These are phyloP conservation scores for Rhytidhysteron rufulum DNA, from an alignment of 2,329 filamentous ascomycete species.

Conservation along the genomic window DNA sequence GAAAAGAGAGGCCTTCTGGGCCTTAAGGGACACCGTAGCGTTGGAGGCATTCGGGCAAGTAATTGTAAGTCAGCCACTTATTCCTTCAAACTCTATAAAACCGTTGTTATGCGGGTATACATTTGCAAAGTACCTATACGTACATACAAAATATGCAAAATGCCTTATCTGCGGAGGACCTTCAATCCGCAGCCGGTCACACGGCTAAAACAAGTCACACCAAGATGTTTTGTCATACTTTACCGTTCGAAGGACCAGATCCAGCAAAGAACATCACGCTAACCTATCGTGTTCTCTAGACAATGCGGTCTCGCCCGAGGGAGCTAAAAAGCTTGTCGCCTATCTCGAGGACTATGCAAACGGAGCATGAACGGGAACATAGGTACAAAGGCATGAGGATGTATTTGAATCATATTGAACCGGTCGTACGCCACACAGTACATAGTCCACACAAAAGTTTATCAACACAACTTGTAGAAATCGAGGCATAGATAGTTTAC, in stretches of 20 bases:
- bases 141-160: too few relatives aligned
- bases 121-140: too few relatives aligned
- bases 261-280: constrained; percentile 7
- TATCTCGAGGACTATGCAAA: constrained; percentile 61
- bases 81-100: constrained; percentile 2
- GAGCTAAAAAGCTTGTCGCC: constrained; percentile 62
- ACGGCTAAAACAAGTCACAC: not conserved
- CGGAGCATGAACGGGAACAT: constrained; percentile 15
- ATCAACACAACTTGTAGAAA: constrained; percentile 1
- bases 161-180: too few relatives aligned
- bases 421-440: too few relatives aligned
- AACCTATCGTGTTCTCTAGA: constrained; percentile 41
- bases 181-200: not conserved
- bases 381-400: constrained; percentile 13
- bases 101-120: constrained; percentile 1
- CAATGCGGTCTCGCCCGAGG: constrained; percentile 71
- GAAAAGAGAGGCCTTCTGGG: constrained; percentile 68
- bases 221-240: not conserved
- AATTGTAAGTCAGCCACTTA: constrained; percentile 55
- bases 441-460: constrained; percentile 9
- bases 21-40: constrained; percentile 81
- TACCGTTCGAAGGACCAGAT: not conserved
- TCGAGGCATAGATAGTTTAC: constrained; percentile 7
- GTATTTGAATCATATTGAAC: too few relatives aligned
- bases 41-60: constrained; percentile 79